These are phyloP conservation scores for Saposhnikovia divaricata DNA, from an alignment of 129 eudicot genomes.

Conservation along the genomic window DNA sequence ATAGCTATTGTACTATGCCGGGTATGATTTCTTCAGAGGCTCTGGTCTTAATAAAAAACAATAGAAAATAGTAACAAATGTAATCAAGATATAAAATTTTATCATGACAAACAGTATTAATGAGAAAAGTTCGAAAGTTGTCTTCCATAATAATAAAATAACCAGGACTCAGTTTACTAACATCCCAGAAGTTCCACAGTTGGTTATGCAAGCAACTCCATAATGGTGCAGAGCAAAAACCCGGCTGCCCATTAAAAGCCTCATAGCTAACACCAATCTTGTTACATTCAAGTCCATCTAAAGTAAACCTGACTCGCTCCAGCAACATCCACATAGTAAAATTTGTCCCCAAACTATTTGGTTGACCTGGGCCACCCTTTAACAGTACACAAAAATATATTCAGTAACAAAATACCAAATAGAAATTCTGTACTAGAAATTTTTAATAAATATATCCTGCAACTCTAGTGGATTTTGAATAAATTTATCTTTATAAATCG, in stretches of 20 bases:
- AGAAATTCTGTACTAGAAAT: neutral
- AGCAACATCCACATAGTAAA: slow-evolving; percentile 93
- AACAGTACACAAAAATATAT: slow-evolving; percentile 16
- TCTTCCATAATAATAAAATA: neutral
- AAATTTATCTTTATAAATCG: neutral
- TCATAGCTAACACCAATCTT: slow-evolving; percentile 78
- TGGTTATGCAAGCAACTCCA: slow-evolving; percentile 92
- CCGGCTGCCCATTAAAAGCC: slow-evolving; percentile 79
- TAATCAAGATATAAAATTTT: neutral
- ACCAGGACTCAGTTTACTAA: slow-evolving; percentile 26
- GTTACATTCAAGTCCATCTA: slow-evolving; percentile 83
- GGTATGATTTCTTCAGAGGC: neutral
- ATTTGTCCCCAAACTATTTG: slow-evolving; percentile 66
- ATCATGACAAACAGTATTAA: neutral
- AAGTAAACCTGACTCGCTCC: slow-evolving; percentile 81
- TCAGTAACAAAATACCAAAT: neutral
- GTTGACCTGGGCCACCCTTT: slow-evolving; percentile 82
- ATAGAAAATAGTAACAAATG: neutral
- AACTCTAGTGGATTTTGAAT: neutral
- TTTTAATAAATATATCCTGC: neutral
- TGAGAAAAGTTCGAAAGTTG: neutral
- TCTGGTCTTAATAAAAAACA: neutral
- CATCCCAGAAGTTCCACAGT: slow-evolving; percentile 94
- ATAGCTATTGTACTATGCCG: neutral
- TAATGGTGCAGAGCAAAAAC: slow-evolving; percentile 71